A percentile compares a stretch with the other conserved stretches of the same genome.
These are phyloP conservation scores for Backusella morwellensis DNA, from an alignment of 192 early-diverging fungal genomes.

Conservation along the genomic window DNA sequence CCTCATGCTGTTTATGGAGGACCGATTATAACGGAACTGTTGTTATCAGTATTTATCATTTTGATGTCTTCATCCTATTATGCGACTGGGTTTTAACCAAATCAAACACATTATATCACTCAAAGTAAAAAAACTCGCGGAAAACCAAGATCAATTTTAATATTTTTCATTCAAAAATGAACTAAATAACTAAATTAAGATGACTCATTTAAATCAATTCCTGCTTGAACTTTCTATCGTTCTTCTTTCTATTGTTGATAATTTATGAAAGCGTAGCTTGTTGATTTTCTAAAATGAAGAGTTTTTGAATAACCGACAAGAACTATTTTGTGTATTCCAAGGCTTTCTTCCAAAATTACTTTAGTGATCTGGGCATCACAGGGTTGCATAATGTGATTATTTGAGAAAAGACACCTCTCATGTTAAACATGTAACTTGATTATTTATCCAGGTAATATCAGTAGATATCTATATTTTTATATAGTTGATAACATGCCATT, in stretches of 20 bases:
- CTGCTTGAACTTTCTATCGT: neutral
- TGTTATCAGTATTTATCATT: neutral
- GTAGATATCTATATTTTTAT: neutral
- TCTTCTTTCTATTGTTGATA: neutral
- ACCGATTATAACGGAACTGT: neutral
- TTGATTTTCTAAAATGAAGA: neutral
- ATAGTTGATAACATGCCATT: neutral
- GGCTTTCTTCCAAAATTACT: neutral
- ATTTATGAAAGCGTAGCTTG: neutral
- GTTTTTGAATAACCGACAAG: neutral
- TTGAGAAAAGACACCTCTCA: neutral
- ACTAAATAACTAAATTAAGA: neutral
- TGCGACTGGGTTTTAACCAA: neutral
- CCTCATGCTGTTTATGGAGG: neutral
- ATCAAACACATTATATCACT: neutral
- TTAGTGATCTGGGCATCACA: neutral
- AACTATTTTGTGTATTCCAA: neutral
- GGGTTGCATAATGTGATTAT: neutral
- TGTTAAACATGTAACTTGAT: neutral
- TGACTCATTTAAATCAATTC: neutral
- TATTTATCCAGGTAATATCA: neutral
- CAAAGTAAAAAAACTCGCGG: neutral
- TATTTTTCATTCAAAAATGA: neutral
- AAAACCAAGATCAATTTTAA: neutral
- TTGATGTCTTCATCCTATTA: neutral